Evolutionary conservation across 305 asterid species (phyloP), one percentile per base, ranked within the genome.

Genomic region (Fraxinus sp.): DNA sequence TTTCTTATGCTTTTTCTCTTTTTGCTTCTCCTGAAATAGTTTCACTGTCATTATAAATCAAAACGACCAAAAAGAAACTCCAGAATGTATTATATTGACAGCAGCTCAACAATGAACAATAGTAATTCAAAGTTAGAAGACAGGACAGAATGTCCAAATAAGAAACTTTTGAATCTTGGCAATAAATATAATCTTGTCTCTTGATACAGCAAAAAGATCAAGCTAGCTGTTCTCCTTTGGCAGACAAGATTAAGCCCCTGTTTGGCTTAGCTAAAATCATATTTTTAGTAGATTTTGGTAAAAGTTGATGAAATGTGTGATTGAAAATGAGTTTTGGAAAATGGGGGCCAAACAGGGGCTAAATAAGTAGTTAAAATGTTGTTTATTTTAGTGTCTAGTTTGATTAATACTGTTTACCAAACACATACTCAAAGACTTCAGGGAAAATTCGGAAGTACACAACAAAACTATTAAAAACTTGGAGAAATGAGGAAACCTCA

Each of bases 1-100:
- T 84, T 88, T 87, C 91, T 88, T 90, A 33, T 88, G 91, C 83
- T 84, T 91, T 80, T 90, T 88, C 68, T 90, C 83, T 44, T 85
- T 90, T 37, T 83, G 81, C 84, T 90, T 90, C 89, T 93, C 95
- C 97, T 93, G 89, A 74, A 68, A 78, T 22, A 76, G 33, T 81
- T 28, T 32, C 26, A 30, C 28, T 64, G 41, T 49, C 41, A 24
- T 78, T 26, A 76, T 22, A 71, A 78, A 14, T 81, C 72, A 30
- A 77, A 59, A 35, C 35, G 30, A 36, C 73, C 49, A 79, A 71
- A 78, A 74, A 30, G 44, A 7, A 32, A 71, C 46, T 71, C 76
- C 44, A 71, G 24, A 32, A 33, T n/a, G 24, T 4, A 32, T 32
- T 32, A 33, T 71, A n/a, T 16, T 33, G 13, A 44, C 46, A 71